Evolutionary conservation across 2,329 filamentous ascomycete species (phyloP), one percentile per base, ranked within the genome.

Genomic region (Trichoderma cornu-damae): DNA sequence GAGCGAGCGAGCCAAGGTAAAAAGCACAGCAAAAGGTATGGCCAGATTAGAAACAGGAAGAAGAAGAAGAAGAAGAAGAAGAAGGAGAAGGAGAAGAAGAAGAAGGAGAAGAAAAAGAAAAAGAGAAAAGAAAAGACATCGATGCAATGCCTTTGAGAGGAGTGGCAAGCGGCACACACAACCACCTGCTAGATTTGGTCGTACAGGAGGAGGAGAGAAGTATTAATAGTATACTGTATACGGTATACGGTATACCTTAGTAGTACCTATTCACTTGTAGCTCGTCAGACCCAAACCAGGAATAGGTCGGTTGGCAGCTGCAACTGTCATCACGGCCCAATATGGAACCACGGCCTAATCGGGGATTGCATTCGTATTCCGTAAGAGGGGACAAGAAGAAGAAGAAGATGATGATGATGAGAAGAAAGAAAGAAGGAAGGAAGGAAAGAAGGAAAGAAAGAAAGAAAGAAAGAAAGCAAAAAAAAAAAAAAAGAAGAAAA

Each of bases 181-280:
- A 55, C 51, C 51, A 55, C 51, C 51, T 55, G 51, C 51, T 55
- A 3, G 22, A 55, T 55, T 55, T 46, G 51, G 51, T 55, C 42
- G 51, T 28, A 47, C 32, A 16, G 51, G 42, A 20, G 38, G n/a
- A n/a, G n/a, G n/a, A n/a, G n/a, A n/a, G n/a, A n/a, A n/a, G n/a
- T n/a, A n/a, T n/a, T n/a, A n/a, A n/a, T n/a, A n/a, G n/a, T n/a
- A n/a, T n/a, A n/a, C n/a, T n/a, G n/a, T n/a, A n/a, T n/a, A n/a
- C n/a, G n/a, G n/a, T n/a, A n/a, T n/a, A n/a, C n/a, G n/a, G n/a
- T n/a, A n/a, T n/a, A n/a, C n/a, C n/a, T n/a, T n/a, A n/a, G n/a
- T n/a, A n/a, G n/a, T n/a, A n/a, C n/a, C n/a, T 44, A 22, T 26
- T 35, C 34, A 22, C 28, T 18, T 16, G 51, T 26, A 51, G 26